Percentiles rank a stretch among this genome's conserved stretches.
Conservation (phyloP, 345 rosid genomes). For the Diplotaxis tenuifolia region DNA sequence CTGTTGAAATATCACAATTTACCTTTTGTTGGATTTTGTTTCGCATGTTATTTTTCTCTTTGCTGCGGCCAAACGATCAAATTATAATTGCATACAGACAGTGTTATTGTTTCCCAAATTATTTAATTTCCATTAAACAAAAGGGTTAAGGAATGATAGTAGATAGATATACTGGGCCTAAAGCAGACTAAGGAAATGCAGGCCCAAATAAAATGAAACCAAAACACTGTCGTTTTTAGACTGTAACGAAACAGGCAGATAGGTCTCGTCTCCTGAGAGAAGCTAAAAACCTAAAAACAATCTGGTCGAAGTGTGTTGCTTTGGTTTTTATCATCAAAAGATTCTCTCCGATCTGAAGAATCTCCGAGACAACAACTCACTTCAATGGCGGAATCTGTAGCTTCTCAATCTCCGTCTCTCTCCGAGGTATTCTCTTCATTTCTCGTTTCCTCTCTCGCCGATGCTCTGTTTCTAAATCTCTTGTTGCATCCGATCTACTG, state of each 20-base stretch:
- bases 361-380: slow-evolving; percentile 25
- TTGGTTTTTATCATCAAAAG: slow-evolving; percentile 8
- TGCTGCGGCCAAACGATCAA: neutral
- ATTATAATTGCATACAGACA: too few species aligned
- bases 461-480: slow-evolving; percentile 2
- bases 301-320: neutral
- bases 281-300: slow-evolving; percentile 20
- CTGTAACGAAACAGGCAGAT: slow-evolving; percentile 8
- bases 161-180: slow-evolving; percentile 15
- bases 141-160: too few species aligned
- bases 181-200: neutral
- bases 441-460: neutral
- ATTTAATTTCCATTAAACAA: too few species aligned
- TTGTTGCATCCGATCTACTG: slow-evolving; percentile 8
- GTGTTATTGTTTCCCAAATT: too few species aligned
- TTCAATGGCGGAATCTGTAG: slow-evolving; percentile 66
- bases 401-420: slow-evolving; percentile 46
- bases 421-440: slow-evolving; percentile 54
- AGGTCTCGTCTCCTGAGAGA: slow-evolving; percentile 7
- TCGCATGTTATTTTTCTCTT: neutral
- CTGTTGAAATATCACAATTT: neutral
- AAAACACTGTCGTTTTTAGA: slow-evolving; percentile 18
- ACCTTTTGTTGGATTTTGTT: neutral
- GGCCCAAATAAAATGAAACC: neutral
- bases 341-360: slow-evolving; percentile 29